Evolutionary conservation across 306 rosid species (phyloP).

Genomic region (Prinsepia uniflora): DNA sequence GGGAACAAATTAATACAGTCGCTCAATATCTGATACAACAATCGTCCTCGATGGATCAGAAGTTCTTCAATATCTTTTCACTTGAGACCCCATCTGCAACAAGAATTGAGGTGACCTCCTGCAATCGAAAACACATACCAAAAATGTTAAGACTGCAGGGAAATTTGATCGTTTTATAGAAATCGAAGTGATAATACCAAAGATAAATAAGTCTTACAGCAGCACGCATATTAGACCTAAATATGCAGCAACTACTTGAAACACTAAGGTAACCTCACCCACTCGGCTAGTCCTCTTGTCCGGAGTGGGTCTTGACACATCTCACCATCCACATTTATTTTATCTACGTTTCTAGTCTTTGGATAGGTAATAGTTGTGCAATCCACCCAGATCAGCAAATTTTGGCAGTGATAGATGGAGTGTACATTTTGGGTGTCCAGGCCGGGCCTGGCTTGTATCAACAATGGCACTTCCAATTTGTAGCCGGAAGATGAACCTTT

Average conservation of each 20-base stretch:
- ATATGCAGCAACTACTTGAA: not conserved
- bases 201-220: not conserved
- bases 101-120: slow-evolving; percentile 91
- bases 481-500: not conserved
- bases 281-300: not conserved
- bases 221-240: not conserved
- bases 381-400: not conserved
- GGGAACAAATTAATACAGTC: slow-evolving; percentile 35
- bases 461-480: not conserved
- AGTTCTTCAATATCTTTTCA: slow-evolving; percentile 84
- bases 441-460: not conserved
- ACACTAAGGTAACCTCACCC: not conserved
- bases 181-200: not conserved
- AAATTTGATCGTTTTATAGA: not conserved
- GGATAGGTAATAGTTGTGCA: not conserved
- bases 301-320: no score
- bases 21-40: slow-evolving; percentile 49
- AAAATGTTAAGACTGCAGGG: not conserved
- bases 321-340: not conserved
- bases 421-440: not conserved
- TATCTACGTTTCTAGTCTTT: not conserved
- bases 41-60: slow-evolving; percentile 38
- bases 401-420: not conserved
- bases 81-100: slow-evolving; percentile 71
- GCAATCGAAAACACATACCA: slow-evolving; percentile 27